Percentiles rank a stretch among this genome's conserved stretches.
Conservation (phyloP, 495 filamentous ascomycete genomes). For the Apodospora peruviana region DNA sequence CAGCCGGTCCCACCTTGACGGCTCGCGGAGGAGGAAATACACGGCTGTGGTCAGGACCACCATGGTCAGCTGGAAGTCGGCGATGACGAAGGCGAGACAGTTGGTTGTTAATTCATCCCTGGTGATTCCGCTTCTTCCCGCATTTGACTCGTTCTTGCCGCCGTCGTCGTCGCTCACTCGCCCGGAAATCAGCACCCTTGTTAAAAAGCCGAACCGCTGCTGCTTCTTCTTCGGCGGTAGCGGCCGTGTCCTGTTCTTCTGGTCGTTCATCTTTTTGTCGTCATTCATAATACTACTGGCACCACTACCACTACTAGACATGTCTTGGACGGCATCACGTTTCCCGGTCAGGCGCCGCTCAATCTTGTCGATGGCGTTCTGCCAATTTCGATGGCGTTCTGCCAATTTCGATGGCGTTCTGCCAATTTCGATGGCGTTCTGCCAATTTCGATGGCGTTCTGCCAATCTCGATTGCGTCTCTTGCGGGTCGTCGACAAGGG, state of each 20-base stretch:
- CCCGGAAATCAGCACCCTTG: too few relatives aligned
- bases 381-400: conserved; percentile 10
- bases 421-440: conserved; percentile 10
- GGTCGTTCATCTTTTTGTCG: too few relatives aligned
- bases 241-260: too few relatives aligned
- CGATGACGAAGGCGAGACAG: conserved; percentile 2
- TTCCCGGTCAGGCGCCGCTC: conserved; percentile 19
- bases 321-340: too few relatives aligned
- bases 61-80: conserved; percentile 45
- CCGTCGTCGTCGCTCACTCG: conserved; percentile 28
- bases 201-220: conserved; percentile 29
- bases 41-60: conserved; percentile 37
- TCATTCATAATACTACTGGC: too few relatives aligned
- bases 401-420: too few relatives aligned
- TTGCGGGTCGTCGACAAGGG: conserved; percentile 62
- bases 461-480: conserved; percentile 27
- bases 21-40: conserved; percentile 42
- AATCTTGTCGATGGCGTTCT: conserved; percentile 13
- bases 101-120: conserved; percentile 3
- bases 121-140: conserved; percentile 4
- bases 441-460: too few relatives aligned
- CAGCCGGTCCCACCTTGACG: conserved; percentile 29
- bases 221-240: conserved; percentile 7
- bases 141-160: too few relatives aligned
- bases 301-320: too few relatives aligned